These are phyloP conservation scores for Trypanosoma cruzi DNA, from an alignment of 208 protist species.

Conservation along the genomic window DNA sequence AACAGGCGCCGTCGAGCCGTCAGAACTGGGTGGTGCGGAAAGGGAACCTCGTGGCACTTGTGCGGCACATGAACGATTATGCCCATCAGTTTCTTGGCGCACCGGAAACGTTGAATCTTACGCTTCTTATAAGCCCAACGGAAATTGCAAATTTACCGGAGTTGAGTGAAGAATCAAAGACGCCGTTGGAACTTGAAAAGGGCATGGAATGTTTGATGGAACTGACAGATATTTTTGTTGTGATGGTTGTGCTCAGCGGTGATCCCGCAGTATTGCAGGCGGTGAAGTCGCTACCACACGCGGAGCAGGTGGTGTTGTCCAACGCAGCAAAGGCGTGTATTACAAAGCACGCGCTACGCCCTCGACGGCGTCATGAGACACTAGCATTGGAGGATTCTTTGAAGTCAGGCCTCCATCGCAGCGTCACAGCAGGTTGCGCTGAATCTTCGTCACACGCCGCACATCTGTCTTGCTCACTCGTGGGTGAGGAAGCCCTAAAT, in stretches of 20 bases:
- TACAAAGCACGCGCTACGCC: slow-evolving; percentile 38
- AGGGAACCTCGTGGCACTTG: slow-evolving; percentile 43
- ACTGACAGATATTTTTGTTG: slow-evolving; percentile 46
- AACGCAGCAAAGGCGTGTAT: slow-evolving; percentile 55
- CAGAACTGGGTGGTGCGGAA: slow-evolving; percentile 29
- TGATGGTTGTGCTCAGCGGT: slow-evolving; percentile 65
- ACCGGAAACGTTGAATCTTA: slow-evolving; percentile 31
- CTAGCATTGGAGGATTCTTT: slow-evolving; percentile 7
- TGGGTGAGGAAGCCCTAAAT: slow-evolving; percentile 45
- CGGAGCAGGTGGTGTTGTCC: slow-evolving; percentile 60
- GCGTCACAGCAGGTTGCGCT: background rate
- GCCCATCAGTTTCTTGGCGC: slow-evolving; percentile 37
- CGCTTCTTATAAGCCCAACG: slow-evolving; percentile 25
- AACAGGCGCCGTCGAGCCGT: background rate
- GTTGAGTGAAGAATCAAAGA: background rate
- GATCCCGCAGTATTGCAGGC: slow-evolving; percentile 22
- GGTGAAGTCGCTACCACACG: slow-evolving; percentile 45
- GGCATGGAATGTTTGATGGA: slow-evolving; percentile 21
- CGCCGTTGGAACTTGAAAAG: background rate
- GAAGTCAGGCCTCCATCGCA: background rate
- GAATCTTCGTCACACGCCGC: background rate
- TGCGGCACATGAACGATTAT: slow-evolving; percentile 48
- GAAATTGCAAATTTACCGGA: slow-evolving; percentile 24
- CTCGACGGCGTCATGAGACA: slow-evolving; percentile 19
- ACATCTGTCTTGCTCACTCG: background rate